Percentiles rank a stretch among this genome's conserved stretches.
Conservation (phyloP, 306 rosid species). For the Glycine tomentella region DNA sequence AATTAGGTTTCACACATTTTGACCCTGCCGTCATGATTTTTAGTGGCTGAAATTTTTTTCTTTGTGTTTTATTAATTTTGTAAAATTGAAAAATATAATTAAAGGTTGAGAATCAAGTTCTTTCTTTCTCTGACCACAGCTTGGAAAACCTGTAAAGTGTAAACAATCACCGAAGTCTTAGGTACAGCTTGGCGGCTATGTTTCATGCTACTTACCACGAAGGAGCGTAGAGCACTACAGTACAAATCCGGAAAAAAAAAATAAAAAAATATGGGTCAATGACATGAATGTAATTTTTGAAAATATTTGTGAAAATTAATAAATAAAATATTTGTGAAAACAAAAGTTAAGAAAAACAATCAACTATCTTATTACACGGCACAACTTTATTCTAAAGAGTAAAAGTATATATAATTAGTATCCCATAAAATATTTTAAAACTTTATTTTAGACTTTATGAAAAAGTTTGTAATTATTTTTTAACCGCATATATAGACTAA, state of each 20-base stretch:
- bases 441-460: background rate
- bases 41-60: background rate
- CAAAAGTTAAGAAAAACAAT: background rate
- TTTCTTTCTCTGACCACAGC: background rate
- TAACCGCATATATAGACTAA: too few species aligned
- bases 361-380: background rate
- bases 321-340: background rate
- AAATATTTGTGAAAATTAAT: background rate
- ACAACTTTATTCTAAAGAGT: background rate
- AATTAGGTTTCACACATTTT: background rate
- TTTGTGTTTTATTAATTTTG: background rate
- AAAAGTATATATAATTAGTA: background rate
- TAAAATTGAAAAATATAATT: background rate
- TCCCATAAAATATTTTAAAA: background rate
- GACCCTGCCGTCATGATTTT: background rate
- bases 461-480: too few species aligned
- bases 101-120: background rate
- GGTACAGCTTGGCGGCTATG: conserved; percentile 30
- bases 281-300: background rate
- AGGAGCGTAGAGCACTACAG: background rate
- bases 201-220: background rate
- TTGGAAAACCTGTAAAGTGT: background rate
- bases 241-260: background rate
- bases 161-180: background rate
- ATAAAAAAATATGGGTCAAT: background rate